Evolutionary conservation across 2,329 filamentous ascomycete species (phyloP).

Genomic region (Domatiomyces globalis): DNA sequence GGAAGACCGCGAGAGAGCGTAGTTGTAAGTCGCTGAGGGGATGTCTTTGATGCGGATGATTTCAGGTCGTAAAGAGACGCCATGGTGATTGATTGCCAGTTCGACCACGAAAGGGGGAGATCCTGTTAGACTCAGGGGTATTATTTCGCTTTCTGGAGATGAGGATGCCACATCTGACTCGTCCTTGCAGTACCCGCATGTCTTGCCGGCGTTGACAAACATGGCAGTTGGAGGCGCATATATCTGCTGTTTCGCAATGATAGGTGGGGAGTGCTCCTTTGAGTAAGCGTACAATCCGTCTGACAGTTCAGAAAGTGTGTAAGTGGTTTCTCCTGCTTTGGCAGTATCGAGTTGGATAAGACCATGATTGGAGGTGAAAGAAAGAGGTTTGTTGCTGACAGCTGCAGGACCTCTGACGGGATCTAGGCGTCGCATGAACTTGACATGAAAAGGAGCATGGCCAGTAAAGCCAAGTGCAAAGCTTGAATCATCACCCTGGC

Average conservation of each 20-base stretch:
- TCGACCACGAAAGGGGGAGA: constrained; percentile 80
- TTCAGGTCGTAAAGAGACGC: constrained; percentile 57
- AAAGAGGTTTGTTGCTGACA: constrained; percentile 52
- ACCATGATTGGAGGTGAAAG: constrained; percentile 60
- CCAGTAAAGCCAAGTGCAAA: constrained; percentile 70
- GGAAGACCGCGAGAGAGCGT: constrained; percentile 71
- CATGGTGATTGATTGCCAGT: constrained; percentile 84
- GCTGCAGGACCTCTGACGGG: constrained; percentile 51
- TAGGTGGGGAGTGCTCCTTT: constrained; percentile 46
- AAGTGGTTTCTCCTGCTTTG: constrained; percentile 70
- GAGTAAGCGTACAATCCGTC: constrained; percentile 77
- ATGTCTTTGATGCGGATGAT: constrained; percentile 71
- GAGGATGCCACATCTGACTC: constrained; percentile 11
- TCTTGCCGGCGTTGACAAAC: constrained; percentile 76
- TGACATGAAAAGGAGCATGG: constrained; percentile 66
- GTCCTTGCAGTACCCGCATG: constrained; percentile 87
- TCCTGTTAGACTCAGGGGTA: constrained; percentile 73
- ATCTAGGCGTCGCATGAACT: constrained; percentile 67
- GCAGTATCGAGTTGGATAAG: constrained; percentile 75
- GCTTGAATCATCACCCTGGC: constrained; percentile 84
- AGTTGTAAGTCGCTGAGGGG: constrained; percentile 55
- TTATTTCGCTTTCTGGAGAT: constrained; percentile 69
- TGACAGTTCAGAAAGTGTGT: constrained; percentile 67
- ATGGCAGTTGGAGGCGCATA: constrained; percentile 68
- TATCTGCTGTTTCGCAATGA: constrained; percentile 68